Conservation (phyloP, 2,329 filamentous ascomycete species). For the Chalaropsis ovoidea region DNA sequence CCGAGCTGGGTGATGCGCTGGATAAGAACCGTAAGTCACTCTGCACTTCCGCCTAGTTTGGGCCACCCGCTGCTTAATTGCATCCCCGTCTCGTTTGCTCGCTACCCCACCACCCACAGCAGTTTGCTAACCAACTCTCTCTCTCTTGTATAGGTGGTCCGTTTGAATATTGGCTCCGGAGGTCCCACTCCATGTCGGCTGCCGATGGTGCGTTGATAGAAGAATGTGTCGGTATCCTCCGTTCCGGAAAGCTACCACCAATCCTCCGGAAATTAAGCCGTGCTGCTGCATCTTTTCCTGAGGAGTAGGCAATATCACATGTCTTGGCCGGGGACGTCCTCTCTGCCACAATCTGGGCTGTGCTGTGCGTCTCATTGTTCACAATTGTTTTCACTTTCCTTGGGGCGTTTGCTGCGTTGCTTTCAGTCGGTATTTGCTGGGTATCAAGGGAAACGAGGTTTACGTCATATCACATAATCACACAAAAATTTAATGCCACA, state of each 20-base stretch:
- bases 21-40: conserved; percentile 34
- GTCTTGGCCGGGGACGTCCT: background rate
- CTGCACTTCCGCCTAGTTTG: background rate
- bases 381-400: conserved; percentile 4
- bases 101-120: background rate
- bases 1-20: conserved; percentile 37
- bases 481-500: conserved; percentile 5
- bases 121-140: conserved; percentile 14
- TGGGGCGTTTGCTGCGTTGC: conserved; percentile 16
- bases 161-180: conserved; percentile 41
- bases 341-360: conserved; percentile 6
- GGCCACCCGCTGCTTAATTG: background rate
- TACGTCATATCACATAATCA: conserved; percentile 19
- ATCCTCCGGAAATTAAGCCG: conserved; percentile 32
- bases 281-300: conserved; percentile 33
- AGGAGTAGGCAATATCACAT: conserved; percentile 9
- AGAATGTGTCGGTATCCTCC: conserved; percentile 33
- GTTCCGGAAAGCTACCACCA: conserved; percentile 34
- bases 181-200: conserved; percentile 35
- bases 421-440: conserved; percentile 4
- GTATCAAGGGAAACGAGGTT: conserved; percentile 10
- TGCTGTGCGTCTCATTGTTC: background rate
- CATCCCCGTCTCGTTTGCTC: background rate
- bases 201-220: conserved; percentile 33
- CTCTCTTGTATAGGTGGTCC: conserved; percentile 33